Evolutionary conservation across 2,329 filamentous ascomycete genomes (phyloP).

Genomic region (Colletotrichum graminicola): DNA sequence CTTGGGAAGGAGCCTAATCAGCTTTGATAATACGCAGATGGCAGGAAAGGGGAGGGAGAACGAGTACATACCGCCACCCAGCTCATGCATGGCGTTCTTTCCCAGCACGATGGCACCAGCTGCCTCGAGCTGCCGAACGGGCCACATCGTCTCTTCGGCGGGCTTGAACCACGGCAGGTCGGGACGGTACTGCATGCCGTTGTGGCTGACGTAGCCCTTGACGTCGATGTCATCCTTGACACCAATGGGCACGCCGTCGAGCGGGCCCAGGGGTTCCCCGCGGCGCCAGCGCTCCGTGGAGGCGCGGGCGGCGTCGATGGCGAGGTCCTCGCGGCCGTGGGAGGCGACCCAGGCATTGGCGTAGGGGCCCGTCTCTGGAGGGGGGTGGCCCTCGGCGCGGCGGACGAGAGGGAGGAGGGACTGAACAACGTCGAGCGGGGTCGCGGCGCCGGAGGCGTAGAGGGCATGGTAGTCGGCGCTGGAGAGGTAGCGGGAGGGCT

Average conservation of each 20-base stretch:
- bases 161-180: slow-evolving; percentile 63
- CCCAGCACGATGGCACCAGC: slow-evolving; percentile 81
- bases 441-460: slow-evolving; percentile 77
- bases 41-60: slow-evolving; percentile 40
- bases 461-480: slow-evolving; percentile 81
- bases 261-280: slow-evolving; percentile 73
- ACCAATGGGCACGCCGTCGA: slow-evolving; percentile 86
- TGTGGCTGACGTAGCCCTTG: slow-evolving; percentile 75
- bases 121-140: slow-evolving; percentile 77
- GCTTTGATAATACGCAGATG: slow-evolving; percentile 2
- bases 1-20: slow-evolving; percentile 55
- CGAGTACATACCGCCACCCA: slow-evolving; percentile 71
- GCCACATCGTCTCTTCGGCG: slow-evolving; percentile 73
- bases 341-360: slow-evolving; percentile 80
- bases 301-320: slow-evolving; percentile 76
- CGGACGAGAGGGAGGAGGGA: slow-evolving; percentile 78
- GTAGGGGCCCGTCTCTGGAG: slow-evolving; percentile 56
- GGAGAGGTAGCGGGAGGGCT: slow-evolving; percentile 72
- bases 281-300: slow-evolving; percentile 80
- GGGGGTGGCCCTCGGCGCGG: slow-evolving; percentile 57
- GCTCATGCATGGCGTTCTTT: slow-evolving; percentile 84
- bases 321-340: slow-evolving; percentile 66
- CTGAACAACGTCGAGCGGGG: slow-evolving; percentile 79
- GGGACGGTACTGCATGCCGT: slow-evolving; percentile 73
- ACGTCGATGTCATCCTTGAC: slow-evolving; percentile 86